These are phyloP conservation scores for Colletotrichum tamarilloi DNA, from an alignment of 2,329 filamentous ascomycete genomes.

Conservation along the genomic window DNA sequence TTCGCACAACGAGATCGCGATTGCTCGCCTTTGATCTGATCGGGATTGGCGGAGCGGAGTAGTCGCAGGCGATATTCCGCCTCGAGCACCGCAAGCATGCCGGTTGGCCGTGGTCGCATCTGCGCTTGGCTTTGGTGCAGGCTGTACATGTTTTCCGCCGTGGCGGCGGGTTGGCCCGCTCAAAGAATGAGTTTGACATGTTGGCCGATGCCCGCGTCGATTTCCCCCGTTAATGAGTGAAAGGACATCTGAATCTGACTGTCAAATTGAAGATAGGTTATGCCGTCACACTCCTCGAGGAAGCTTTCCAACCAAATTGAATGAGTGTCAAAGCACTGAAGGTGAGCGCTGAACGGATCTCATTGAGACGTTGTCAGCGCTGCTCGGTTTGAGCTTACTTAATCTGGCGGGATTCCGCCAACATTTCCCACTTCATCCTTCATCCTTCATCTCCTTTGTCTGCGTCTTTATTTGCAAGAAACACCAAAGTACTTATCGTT, in stretches of 20 bases:
- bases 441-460: neutral
- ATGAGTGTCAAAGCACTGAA: neutral
- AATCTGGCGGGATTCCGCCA: constrained; percentile 33
- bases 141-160: constrained; percentile 67
- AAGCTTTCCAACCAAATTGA: neutral
- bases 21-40: neutral
- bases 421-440: constrained; percentile 1
- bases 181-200: constrained; percentile 40
- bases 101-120: constrained; percentile 64
- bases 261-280: neutral
- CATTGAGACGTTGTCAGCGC: neutral
- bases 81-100: constrained; percentile 63
- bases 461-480: neutral
- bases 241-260: neutral
- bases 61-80: constrained; percentile 59
- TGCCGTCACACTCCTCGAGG: too few relatives aligned
- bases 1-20: neutral
- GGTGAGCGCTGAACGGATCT: too few relatives aligned
- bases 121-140: constrained; percentile 68
- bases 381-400: constrained; percentile 2
- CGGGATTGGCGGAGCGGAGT: constrained; percentile 42
- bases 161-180: constrained; percentile 57
- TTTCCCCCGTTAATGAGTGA: neutral
- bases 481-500: too few relatives aligned
- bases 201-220: neutral